Conservation (phyloP, 371 early-diverging fungal species). For the Chytridium lagenaria region DNA sequence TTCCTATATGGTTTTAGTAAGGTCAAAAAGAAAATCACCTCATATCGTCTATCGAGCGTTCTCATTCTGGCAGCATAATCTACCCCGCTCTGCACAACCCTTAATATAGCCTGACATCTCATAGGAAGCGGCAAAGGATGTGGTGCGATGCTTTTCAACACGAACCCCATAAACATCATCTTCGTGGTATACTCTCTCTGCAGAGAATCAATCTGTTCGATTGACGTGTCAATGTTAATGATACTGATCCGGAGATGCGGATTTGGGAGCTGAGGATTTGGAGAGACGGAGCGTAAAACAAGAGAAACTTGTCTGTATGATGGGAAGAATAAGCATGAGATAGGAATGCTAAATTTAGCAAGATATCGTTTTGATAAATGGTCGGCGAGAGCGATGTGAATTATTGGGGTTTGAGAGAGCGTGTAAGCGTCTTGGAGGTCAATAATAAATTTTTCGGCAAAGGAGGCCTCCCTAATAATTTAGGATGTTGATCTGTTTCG, state of each 20-base stretch:
- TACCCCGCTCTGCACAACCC: conserved; percentile 18
- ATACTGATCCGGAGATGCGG: conserved; percentile 33
- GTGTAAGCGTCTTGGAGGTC: conserved; percentile 24
- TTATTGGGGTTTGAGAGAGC: not conserved
- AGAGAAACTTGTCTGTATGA: conserved; percentile 33
- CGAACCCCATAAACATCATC: conserved; percentile 31
- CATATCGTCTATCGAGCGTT: conserved; percentile 18
- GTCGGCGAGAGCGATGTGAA: conserved; percentile 34
- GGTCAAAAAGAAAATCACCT: conserved; percentile 24
- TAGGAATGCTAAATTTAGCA: conserved; percentile 37
- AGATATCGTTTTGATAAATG: conserved; percentile 32
- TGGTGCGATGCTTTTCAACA: conserved; percentile 25
- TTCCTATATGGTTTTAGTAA: conserved; percentile 27
- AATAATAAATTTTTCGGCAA: conserved; percentile 32
- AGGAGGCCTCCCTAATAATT: conserved; percentile 30
- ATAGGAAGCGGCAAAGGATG: conserved; percentile 27
- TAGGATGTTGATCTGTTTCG: not conserved
- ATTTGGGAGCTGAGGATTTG: conserved; percentile 16
- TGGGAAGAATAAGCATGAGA: conserved; percentile 26
- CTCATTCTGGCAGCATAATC: conserved; percentile 32
- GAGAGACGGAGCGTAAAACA: conserved; percentile 35
- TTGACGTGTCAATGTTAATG: conserved; percentile 21
- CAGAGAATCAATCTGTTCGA: not conserved
- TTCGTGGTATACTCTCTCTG: conserved; percentile 35
- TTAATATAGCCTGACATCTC: conserved; percentile 32